Evolutionary conservation across 805 yeast species (phyloP).

Genomic region (Starmerella roubikii): DNA sequence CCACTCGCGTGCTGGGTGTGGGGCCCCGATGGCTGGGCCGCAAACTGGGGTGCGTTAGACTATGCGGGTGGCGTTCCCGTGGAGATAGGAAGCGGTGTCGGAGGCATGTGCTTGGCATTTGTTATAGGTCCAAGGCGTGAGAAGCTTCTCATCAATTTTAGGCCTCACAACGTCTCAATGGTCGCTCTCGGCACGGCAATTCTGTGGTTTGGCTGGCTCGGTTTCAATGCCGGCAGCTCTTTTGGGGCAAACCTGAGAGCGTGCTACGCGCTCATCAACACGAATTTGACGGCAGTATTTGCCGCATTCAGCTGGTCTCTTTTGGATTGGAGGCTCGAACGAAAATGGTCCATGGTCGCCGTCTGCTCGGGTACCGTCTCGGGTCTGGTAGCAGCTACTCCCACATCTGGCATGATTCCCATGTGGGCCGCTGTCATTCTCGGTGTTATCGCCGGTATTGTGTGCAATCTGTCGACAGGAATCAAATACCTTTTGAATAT

Average conservation of each 20-base stretch:
- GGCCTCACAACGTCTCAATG: slow-evolving; percentile 90
- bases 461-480: slow-evolving; percentile 83
- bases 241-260: slow-evolving; percentile 71
- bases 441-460: slow-evolving; percentile 66
- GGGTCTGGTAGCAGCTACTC: slow-evolving; percentile 95
- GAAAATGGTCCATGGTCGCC: slow-evolving; percentile 90
- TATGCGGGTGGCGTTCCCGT: slow-evolving; percentile 99
- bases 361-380: slow-evolving; percentile 91
- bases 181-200: slow-evolving; percentile 78
- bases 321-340: slow-evolving; percentile 74
- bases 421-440: slow-evolving; percentile 80
- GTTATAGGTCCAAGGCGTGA: slow-evolving; percentile 59
- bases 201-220: slow-evolving; percentile 92
- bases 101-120: slow-evolving; percentile 53
- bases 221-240: slow-evolving; percentile 87
- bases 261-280: slow-evolving; percentile 80
- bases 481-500: slow-evolving; percentile 66
- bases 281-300: slow-evolving; percentile 76
- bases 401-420: slow-evolving; percentile 82
- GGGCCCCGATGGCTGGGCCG: slow-evolving; percentile 80
- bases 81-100: slow-evolving; percentile 80
- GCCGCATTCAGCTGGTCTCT: slow-evolving; percentile 90
- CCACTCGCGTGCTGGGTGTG: slow-evolving; percentile 95
- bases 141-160: slow-evolving; percentile 61
- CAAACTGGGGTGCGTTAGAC: slow-evolving; percentile 80